Conservation (phyloP, 2,329 filamentous ascomycete genomes). For the Pyrenochaeta sp. region DNA sequence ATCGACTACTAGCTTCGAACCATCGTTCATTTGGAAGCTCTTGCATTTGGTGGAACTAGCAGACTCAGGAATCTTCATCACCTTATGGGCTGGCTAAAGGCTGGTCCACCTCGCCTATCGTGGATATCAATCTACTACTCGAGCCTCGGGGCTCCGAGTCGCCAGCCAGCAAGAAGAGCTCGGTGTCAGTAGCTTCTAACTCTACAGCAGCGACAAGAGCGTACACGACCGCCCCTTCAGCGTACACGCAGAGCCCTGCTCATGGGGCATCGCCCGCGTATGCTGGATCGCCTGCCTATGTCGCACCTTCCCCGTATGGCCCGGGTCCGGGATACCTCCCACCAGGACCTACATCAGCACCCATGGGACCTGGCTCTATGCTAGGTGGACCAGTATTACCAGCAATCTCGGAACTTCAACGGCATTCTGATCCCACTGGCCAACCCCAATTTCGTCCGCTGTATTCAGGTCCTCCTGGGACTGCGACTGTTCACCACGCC, state of each 20-base stretch:
- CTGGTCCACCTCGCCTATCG: conserved; percentile 68
- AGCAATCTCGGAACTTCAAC: conserved; percentile 47
- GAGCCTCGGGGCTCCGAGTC: conserved; percentile 79
- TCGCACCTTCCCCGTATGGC: conserved; percentile 39
- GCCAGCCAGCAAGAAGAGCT: conserved; percentile 57
- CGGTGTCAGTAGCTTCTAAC: conserved; percentile 43
- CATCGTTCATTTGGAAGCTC: conserved; percentile 7
- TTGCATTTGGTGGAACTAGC: conserved; percentile 17
- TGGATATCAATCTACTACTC: conserved; percentile 94
- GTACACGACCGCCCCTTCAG: conserved; percentile 45
- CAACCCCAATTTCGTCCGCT: conserved; percentile 49
- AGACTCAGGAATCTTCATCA: conserved; percentile 22
- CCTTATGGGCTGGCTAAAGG: conserved; percentile 52
- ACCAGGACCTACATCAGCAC: conserved; percentile 34
- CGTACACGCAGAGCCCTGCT: conserved; percentile 45
- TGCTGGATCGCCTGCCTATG: conserved; percentile 41
- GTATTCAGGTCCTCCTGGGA: conserved; percentile 51
- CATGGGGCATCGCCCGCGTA: conserved; percentile 43
- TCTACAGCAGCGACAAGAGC: conserved; percentile 53
- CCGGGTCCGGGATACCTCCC: conserved; percentile 33
- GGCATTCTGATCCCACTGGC: conserved; percentile 48
- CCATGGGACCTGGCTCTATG: conserved; percentile 35
- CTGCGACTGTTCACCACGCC: conserved; percentile 27
- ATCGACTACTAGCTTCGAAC: conserved; percentile 8
- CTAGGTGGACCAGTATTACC: conserved; percentile 48